phyloP scores from a whole-genome alignment of 768 basidiomycete genomes.

The Strobilomyces echinocephalus region DNA sequence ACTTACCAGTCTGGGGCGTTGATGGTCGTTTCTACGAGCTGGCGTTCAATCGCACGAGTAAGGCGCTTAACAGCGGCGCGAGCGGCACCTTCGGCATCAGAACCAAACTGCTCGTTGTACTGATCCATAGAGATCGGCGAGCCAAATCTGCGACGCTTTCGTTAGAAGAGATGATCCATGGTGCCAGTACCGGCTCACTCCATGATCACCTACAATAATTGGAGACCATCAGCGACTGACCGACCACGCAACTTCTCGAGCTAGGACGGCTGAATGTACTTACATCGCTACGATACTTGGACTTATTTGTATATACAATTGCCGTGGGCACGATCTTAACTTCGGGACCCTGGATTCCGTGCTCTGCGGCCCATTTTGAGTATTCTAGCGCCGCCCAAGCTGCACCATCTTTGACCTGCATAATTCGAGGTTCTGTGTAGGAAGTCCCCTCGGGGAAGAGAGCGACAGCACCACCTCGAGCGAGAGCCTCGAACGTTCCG shows the following conservation, averaged over 20 bases:
- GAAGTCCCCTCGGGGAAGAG: constrained; percentile 93
- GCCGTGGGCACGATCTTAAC: constrained; percentile 75
- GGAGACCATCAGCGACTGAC: constrained; percentile 13
- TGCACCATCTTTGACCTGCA: constrained; percentile 91
- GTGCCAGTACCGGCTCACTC: constrained; percentile 44
- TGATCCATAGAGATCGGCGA: constrained; percentile 70
- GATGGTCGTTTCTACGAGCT: constrained; percentile 71
- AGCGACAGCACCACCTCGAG: constrained; percentile 77
- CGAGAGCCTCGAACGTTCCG: constrained; percentile 83
- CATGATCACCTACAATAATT: constrained; percentile 55
- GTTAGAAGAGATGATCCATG: constrained; percentile 9
- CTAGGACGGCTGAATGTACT: constrained; percentile 34
- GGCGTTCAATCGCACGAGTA: constrained; percentile 66
- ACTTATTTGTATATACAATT: constrained; percentile 94
- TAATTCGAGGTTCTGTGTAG: constrained; percentile 90
- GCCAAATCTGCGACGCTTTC: constrained; percentile 58
- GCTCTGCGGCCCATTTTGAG: constrained; percentile 65
- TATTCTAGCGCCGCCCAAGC: constrained; percentile 96
- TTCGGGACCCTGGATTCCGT: constrained; percentile 40
- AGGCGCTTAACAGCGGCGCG: constrained; percentile 84
- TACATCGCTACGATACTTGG: constrained; percentile 88
- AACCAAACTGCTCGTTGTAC: constrained; percentile 76
- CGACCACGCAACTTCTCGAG: neutral
- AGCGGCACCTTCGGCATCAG: constrained; percentile 57
- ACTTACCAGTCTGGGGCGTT: constrained; percentile 93